phyloP scores from a whole-genome alignment of 257 asterid genomes.

The Solanum habrochaites region DNA sequence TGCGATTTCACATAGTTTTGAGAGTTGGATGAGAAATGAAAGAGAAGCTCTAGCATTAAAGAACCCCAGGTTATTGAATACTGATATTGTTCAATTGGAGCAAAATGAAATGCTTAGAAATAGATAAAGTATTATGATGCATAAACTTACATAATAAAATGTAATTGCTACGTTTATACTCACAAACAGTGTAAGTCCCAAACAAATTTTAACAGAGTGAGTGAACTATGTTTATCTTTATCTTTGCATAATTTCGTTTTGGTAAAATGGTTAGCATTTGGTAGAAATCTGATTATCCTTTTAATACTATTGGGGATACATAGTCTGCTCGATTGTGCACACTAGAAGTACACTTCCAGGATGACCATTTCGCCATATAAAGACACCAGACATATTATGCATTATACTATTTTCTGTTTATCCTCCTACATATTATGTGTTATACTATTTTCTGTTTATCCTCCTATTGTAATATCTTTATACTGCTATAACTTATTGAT shows the following conservation, averaged over 20 bases:
- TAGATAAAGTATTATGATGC: background rate
- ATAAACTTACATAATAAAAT: background rate
- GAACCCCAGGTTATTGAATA: background rate
- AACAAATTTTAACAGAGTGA: background rate
- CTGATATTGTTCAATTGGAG: background rate
- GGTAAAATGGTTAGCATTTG: background rate
- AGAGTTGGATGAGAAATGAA: background rate
- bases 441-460: background rate
- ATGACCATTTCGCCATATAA: background rate
- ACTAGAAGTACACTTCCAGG: background rate
- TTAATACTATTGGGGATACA: background rate
- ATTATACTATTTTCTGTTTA: background rate
- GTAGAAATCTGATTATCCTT: background rate
- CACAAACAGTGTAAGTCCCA: background rate
- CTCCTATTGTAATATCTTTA: background rate
- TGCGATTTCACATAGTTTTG: background rate
- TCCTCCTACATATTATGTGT: background rate
- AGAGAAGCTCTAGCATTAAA: background rate
- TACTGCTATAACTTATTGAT: background rate
- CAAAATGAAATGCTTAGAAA: background rate
- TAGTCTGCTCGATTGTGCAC: background rate
- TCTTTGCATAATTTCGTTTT: background rate
- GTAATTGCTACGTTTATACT: background rate
- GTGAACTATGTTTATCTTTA: background rate
- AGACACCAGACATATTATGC: background rate